Evolutionary conservation across 2,329 filamentous ascomycete genomes (phyloP).

Genomic region (Fusarium transvaalense): DNA sequence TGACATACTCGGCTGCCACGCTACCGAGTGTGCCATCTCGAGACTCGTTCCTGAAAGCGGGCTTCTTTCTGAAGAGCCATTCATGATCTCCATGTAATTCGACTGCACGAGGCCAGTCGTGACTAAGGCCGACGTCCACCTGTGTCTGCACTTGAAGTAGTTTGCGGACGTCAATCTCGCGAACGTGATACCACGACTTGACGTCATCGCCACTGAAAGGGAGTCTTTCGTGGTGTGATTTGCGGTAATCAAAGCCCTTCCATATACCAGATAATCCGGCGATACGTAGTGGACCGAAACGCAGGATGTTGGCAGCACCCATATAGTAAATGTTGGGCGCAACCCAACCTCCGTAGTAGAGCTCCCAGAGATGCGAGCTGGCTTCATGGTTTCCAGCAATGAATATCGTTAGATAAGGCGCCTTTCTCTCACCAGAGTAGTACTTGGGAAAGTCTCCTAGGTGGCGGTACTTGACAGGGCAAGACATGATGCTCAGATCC

Average conservation of each 20-base stretch:
- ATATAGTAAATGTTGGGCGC: slow-evolving; percentile 98
- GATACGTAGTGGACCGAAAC: slow-evolving; percentile 86
- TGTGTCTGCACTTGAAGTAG: slow-evolving; percentile 86
- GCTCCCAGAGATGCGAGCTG: slow-evolving; percentile 87
- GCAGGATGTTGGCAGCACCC: slow-evolving; percentile 89
- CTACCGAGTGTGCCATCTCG: slow-evolving; percentile 81
- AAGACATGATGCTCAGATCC: slow-evolving; percentile 90
- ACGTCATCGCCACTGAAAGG: slow-evolving; percentile 85
- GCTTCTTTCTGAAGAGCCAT: slow-evolving; percentile 79
- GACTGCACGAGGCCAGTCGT: slow-evolving; percentile 92
- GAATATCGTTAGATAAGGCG: slow-evolving; percentile 92
- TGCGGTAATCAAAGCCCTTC: slow-evolving; percentile 90
- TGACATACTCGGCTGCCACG: slow-evolving; percentile 80
- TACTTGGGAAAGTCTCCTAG: slow-evolving; percentile 96
- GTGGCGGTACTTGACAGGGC: slow-evolving; percentile 86
- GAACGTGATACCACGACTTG: slow-evolving; percentile 87
- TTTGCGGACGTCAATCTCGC: slow-evolving; percentile 92
- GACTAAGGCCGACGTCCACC: slow-evolving; percentile 90
- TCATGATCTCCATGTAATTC: slow-evolving; percentile 81
- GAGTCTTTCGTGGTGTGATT: slow-evolving; percentile 84
- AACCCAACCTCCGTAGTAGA: slow-evolving; percentile 97
- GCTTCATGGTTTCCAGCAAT: slow-evolving; percentile 97
- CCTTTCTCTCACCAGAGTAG: slow-evolving; percentile 81
- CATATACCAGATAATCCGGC: slow-evolving; percentile 94
- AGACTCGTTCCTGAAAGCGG: slow-evolving; percentile 81